Evolutionary conservation across 495 filamentous ascomycete genomes (phyloP).

Genomic region (Podospora pseudocomata): DNA sequence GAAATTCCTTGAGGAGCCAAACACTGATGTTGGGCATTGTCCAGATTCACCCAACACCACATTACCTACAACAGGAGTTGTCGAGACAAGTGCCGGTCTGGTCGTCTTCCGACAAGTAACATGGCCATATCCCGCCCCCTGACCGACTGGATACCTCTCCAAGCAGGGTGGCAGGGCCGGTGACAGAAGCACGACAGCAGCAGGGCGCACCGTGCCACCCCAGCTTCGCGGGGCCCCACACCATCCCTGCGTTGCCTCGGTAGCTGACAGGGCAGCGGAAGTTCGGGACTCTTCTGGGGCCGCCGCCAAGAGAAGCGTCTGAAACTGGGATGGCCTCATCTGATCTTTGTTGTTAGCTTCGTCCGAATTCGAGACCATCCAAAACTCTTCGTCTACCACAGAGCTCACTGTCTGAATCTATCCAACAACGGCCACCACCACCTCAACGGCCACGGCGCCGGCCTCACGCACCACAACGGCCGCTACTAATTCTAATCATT

Average conservation of each 20-base stretch:
- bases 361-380: neutral
- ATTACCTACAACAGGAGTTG: no score
- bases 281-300: neutral
- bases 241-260: neutral
- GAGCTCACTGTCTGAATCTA: no score
- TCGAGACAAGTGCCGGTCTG: neutral
- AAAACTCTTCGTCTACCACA: neutral
- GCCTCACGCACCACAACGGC: neutral
- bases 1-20: neutral
- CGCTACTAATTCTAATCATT: neutral
- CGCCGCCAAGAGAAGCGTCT: neutral
- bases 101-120: neutral
- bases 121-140: neutral
- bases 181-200: neutral
- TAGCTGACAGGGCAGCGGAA: neutral
- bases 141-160: neutral
- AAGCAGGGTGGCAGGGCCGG: neutral
- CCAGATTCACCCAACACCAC: no score
- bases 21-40: no score
- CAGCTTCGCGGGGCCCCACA: neutral
- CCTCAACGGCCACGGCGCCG: no score
- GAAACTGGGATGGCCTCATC: neutral
- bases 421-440: neutral
- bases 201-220: no score
- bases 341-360: neutral